These are phyloP conservation scores for Annulohypoxylon stygium DNA, from an alignment of 495 filamentous ascomycete species.

Conservation along the genomic window DNA sequence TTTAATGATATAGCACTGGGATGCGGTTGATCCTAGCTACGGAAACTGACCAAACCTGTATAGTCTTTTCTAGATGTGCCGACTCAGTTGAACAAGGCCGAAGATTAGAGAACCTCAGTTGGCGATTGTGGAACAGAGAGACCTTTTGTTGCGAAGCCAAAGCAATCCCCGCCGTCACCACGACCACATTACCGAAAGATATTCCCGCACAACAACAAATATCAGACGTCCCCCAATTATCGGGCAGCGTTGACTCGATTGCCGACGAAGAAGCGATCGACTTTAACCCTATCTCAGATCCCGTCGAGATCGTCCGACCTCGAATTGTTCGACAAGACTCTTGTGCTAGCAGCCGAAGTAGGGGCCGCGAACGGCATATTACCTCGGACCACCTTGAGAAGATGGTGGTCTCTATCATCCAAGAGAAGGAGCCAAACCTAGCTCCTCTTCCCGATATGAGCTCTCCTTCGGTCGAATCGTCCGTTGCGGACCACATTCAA, in stretches of 20 bases:
- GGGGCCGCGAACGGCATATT: conserved; percentile 88
- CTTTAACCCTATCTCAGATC: conserved; percentile 68
- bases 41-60: conserved; percentile 41
- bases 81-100: conserved; percentile 94
- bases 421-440: conserved; percentile 77
- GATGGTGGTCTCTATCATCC: conserved; percentile 86
- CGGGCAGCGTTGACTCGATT: conserved; percentile 89
- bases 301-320: conserved; percentile 70
- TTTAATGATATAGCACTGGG: conserved; percentile 29
- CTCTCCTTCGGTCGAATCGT: conserved; percentile 44
- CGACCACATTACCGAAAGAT: conserved; percentile 61
- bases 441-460: conserved; percentile 69
- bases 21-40: conserved; percentile 14
- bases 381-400: conserved; percentile 88
- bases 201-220: conserved; percentile 57
- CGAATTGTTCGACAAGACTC: conserved; percentile 69
- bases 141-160: conserved; percentile 88
- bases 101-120: conserved; percentile 93
- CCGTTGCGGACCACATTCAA: conserved; percentile 40
- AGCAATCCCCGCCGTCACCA: conserved; percentile 53
- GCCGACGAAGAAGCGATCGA: conserved; percentile 82
- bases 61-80: conserved; percentile 97
- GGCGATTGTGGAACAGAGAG: conserved; percentile 95
- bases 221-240: conserved; percentile 83
- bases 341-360: conserved; percentile 69